These are phyloP conservation scores for Amanita muscaria DNA, from an alignment of 768 basidiomycete species.

Conservation along the genomic window DNA sequence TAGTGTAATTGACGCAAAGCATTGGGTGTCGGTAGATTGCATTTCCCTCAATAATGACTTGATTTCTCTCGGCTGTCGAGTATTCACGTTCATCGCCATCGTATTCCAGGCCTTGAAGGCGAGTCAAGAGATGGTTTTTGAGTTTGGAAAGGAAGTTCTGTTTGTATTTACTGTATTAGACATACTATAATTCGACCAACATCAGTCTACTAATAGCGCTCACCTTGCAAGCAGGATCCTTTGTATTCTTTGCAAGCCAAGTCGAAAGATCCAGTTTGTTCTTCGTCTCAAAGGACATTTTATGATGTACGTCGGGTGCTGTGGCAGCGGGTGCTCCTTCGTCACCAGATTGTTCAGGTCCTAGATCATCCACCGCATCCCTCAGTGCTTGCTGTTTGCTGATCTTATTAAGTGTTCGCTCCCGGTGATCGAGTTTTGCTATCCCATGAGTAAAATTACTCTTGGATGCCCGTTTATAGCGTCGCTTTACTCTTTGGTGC, in stretches of 20 bases:
- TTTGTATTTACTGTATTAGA: not conserved
- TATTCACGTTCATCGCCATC: slow-evolving; percentile 9
- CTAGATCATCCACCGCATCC: not conserved
- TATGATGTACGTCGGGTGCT: slow-evolving; percentile 8
- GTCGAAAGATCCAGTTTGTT: not conserved
- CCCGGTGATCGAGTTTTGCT: slow-evolving; percentile 5
- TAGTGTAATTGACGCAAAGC: slow-evolving; percentile 16
- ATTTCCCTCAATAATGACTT: slow-evolving; percentile 15
- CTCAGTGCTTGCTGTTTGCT: not conserved
- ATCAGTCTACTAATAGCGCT: slow-evolving; percentile 11
- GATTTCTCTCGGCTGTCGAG: too few relatives aligned
- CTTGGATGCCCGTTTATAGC: slow-evolving; percentile 22
- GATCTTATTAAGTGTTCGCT: not conserved
- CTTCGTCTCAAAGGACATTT: not conserved
- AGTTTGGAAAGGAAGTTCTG: slow-evolving; percentile 17
- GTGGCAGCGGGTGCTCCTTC: slow-evolving; percentile 5
- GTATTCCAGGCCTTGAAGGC: slow-evolving; percentile 8
- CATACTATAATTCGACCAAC: slow-evolving; percentile 3
- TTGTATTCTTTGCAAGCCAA: not conserved
- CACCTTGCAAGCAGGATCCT: not conserved
- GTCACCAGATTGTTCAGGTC: too few relatives aligned
- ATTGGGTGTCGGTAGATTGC: slow-evolving; percentile 10
- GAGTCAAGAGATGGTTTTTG: slow-evolving; percentile 17
- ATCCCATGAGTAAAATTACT: too few relatives aligned
- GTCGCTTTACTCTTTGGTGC: slow-evolving; percentile 26